Conservation (phyloP, 2,329 filamentous ascomycete genomes). For the Chaetomiaceae sp. region DNA sequence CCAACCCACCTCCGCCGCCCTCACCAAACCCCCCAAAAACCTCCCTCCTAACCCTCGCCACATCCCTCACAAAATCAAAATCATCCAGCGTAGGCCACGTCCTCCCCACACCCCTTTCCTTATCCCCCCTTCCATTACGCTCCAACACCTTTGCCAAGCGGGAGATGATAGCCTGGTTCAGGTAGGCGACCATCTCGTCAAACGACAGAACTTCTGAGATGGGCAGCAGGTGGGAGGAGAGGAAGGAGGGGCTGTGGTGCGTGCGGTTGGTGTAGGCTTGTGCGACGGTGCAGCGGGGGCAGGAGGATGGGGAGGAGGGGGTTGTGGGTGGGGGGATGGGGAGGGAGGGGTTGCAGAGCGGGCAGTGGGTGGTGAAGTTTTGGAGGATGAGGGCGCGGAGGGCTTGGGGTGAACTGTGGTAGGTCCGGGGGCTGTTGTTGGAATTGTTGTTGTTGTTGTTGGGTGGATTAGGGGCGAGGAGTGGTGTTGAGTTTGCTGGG, state of each 20-base stretch:
- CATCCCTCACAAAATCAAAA: background rate
- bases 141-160: background rate
- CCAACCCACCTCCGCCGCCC: too few relatives aligned
- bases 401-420: background rate
- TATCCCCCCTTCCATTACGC: background rate
- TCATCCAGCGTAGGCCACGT: constrained; percentile 10
- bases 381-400: constrained; percentile 1
- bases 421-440: background rate
- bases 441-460: background rate
- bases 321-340: background rate
- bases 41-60: constrained; percentile 2
- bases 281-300: background rate
- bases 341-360: background rate
- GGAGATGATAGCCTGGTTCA: constrained; percentile 3
- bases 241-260: constrained; percentile 3
- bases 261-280: background rate
- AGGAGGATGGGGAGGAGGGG: background rate
- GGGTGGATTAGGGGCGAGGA: background rate
- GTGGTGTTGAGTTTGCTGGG: background rate
- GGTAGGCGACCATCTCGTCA: constrained; percentile 8
- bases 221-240: constrained; percentile 1
- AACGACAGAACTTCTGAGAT: constrained; percentile 6
- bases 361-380: constrained; percentile 8
- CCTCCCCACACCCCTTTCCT: background rate
- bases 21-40: background rate